Evolutionary conservation across 2,329 filamentous ascomycete species (phyloP), one percentile per base, ranked within the genome.

Genomic region (Pseudocercospora crystallina): DNA sequence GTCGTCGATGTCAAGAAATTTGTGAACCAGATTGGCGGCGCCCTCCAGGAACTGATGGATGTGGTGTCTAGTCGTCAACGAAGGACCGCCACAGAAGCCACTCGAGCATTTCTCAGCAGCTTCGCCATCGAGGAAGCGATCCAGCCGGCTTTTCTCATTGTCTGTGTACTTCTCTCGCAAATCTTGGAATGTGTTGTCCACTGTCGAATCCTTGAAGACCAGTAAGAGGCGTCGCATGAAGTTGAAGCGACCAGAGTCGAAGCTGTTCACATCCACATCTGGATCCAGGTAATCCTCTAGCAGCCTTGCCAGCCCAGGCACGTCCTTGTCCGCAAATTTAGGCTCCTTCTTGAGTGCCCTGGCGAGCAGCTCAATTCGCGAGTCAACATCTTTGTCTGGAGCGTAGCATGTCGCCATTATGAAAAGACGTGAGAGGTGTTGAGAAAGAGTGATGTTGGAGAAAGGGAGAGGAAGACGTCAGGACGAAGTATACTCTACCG

Each of bases 341-440:
- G 61, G 59, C 51, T 87, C 81, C 2, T 62, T 46, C 8, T 30
- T 17, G 10, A 52, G 34, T 11, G 49, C 49, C 13, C 40, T 47
- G 8, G 43, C 43, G 14, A 52, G 34, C 10, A 47, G 32, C 7
- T 36, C 43, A 31, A 52, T 47, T 8, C 49, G 43, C 31, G 46
- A 43, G 29, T 53, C 50, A 14, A 53, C 46, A 41, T 42, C 17
- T 12, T 43, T 32, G 5, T 53, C 50, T 35, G 40, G 39, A 14
- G 50, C 50, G 26, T 43, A 48, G 8, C 33, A 41, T 20, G 50
- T 35, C 4, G 45, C 40, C 44, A 49, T 53, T 15, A 3, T 68
- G 66, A 4, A 17, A 9, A 26, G 20, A 26, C 20, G 20, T 26
- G 20, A 26, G 20, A 7, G 7, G 7, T 26, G 3, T n/a, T n/a